A percentile compares a stretch with the other conserved stretches of the same genome.
These are phyloP conservation scores for Ramalina peruviana DNA, from an alignment of 495 filamentous ascomycete genomes.

Conservation along the genomic window DNA sequence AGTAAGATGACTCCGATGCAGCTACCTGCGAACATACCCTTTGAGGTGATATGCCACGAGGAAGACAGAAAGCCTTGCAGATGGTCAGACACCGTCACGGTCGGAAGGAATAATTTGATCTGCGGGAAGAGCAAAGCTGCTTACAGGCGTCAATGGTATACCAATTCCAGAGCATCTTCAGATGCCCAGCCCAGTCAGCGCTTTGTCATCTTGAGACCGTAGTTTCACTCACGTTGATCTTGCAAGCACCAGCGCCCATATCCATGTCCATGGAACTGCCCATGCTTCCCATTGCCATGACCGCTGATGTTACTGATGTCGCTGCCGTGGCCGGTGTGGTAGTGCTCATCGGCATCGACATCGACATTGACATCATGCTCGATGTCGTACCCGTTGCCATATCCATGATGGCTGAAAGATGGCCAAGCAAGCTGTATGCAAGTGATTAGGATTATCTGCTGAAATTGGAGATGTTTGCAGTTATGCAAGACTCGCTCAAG, in stretches of 20 bases:
- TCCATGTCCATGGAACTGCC: not conserved
- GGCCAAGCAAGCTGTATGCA: too few relatives aligned
- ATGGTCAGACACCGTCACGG: not conserved
- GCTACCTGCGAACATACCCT: conserved; percentile 49
- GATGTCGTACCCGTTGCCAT: not conserved
- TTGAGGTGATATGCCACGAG: conserved; percentile 49
- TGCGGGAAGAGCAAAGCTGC: not conserved
- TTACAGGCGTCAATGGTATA: conserved; percentile 46
- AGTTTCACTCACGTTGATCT: not conserved
- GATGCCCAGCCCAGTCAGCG: not conserved
- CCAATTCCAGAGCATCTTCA: conserved; percentile 65
- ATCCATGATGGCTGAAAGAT: too few relatives aligned
- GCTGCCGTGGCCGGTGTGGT: not conserved
- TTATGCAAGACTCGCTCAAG: too few relatives aligned
- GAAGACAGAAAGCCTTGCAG: conserved; percentile 42
- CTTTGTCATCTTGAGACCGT: not conserved
- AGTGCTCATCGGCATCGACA: not conserved
- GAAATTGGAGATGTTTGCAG: too few relatives aligned
- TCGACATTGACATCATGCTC: not conserved
- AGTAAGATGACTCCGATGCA: conserved; percentile 57
- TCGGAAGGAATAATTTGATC: not conserved
- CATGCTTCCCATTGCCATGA: not conserved
- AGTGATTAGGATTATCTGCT: too few relatives aligned
- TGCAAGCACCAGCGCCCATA: not conserved
- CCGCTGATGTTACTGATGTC: not conserved